Conservation (phyloP, 2,329 filamentous ascomycete species). For the Dothistroma pini region DNA sequence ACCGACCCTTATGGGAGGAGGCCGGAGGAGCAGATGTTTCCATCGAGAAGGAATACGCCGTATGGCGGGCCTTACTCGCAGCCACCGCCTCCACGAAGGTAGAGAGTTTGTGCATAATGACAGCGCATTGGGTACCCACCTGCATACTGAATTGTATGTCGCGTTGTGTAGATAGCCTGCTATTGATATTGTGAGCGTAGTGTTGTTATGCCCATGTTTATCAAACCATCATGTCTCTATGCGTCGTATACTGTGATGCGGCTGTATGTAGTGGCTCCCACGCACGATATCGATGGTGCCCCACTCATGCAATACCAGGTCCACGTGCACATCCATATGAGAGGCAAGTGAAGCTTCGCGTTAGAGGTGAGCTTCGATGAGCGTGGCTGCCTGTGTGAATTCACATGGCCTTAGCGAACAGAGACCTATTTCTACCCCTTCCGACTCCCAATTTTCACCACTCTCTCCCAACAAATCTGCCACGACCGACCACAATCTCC, state of each 20-base stretch:
- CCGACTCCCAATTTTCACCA: background rate
- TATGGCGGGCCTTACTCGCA: constrained; percentile 5
- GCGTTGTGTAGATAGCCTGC: background rate
- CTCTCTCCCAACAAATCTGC: background rate
- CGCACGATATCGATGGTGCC: too few species aligned
- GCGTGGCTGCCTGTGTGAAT: background rate
- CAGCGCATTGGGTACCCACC: background rate
- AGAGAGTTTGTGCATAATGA: background rate
- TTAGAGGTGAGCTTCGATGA: background rate
- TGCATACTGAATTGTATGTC: background rate
- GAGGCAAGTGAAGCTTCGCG: background rate
- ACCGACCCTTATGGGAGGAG: constrained; percentile 11
- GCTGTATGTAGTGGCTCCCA: too few species aligned
- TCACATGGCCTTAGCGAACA: background rate
- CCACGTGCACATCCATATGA: background rate
- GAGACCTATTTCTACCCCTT: background rate
- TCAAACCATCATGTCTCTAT: too few species aligned
- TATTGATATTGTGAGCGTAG: background rate
- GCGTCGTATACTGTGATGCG: too few species aligned
- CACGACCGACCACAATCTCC: background rate
- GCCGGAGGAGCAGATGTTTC: constrained; percentile 3
- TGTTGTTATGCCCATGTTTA: background rate
- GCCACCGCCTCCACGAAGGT: constrained; percentile 6
- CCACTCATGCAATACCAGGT: too few species aligned
- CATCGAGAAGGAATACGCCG: constrained; percentile 5